Conservation (phyloP, 2,329 filamentous ascomycete species). For the Cadophora malorum region DNA sequence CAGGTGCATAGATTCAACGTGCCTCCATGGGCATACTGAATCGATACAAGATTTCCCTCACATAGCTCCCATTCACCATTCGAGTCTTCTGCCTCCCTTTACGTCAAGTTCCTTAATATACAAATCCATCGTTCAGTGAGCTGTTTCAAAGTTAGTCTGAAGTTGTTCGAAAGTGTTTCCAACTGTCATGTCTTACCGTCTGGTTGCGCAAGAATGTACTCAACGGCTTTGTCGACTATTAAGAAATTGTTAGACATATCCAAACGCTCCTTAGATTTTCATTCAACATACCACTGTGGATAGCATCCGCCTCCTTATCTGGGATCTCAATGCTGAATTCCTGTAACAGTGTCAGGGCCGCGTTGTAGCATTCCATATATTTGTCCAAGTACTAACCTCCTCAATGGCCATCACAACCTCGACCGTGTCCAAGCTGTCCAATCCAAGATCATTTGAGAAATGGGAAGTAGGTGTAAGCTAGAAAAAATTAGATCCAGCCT, state of each 20-base stretch:
- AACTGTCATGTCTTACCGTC: constrained; percentile 62
- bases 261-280: not conserved
- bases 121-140: constrained; percentile 43
- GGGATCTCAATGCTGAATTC: constrained; percentile 81
- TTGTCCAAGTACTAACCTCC: constrained; percentile 65
- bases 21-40: constrained; percentile 40
- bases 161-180: not conserved
- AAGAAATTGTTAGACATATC: constrained; percentile 38
- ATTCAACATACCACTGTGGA: constrained; percentile 71
- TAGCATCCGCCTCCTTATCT: constrained; percentile 79
- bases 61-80: constrained; percentile 33
- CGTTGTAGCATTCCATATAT: constrained; percentile 4
- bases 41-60: constrained; percentile 40
- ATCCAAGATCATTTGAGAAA: constrained; percentile 95
- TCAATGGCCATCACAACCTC: constrained; percentile 99
- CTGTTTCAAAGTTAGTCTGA: constrained; percentile 34
- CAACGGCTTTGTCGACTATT: constrained; percentile 75
- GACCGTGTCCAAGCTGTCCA: constrained; percentile 97
- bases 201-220: constrained; percentile 77
- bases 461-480: constrained; percentile 85
- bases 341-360: constrained; percentile 44
- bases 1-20: constrained; percentile 43
- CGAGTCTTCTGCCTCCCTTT: constrained; percentile 27
- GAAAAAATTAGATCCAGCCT: constrained; percentile 10
- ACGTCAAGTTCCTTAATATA: constrained; percentile 39